These are phyloP conservation scores for Pisolithus marmoratus DNA, from an alignment of 768 basidiomycete genomes.

Conservation along the genomic window DNA sequence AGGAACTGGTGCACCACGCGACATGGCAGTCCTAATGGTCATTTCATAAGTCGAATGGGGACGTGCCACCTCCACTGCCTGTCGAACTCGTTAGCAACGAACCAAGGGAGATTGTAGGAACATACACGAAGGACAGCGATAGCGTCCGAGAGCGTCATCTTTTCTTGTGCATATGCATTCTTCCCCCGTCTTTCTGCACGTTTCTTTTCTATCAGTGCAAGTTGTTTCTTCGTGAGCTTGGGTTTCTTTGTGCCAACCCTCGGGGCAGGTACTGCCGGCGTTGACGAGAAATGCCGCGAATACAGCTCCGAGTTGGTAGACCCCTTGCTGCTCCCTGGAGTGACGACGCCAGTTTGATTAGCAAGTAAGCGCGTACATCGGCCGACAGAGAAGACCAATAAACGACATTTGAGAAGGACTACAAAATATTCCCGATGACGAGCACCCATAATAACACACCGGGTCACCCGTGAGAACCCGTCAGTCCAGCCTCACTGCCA, in stretches of 20 bases:
- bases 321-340: background rate
- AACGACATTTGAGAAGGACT: slow-evolving; percentile 13
- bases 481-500: background rate
- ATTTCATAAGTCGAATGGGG: slow-evolving; percentile 77
- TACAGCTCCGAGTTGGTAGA: background rate
- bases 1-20: slow-evolving; percentile 75
- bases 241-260: slow-evolving; percentile 52
- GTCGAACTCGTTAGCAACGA: background rate
- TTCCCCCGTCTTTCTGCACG: slow-evolving; percentile 49
- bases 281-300: slow-evolving; percentile 46
- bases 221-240: slow-evolving; percentile 64
- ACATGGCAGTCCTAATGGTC: slow-evolving; percentile 71
- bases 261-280: slow-evolving; percentile 35
- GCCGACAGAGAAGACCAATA: slow-evolving; percentile 16
- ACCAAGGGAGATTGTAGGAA: slow-evolving; percentile 5
- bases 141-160: slow-evolving; percentile 60
- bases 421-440: no score
- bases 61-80: slow-evolving; percentile 82
- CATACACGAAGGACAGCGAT: slow-evolving; percentile 67
- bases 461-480: background rate
- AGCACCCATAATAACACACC: no score
- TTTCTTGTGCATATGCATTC: slow-evolving; percentile 57
- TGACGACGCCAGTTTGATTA: slow-evolving; percentile 1
- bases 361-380: slow-evolving; percentile 15
- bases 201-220: slow-evolving; percentile 58